These are phyloP conservation scores for Verticillium dahliae DNA, from an alignment of 2,329 filamentous ascomycete species.

Conservation along the genomic window DNA sequence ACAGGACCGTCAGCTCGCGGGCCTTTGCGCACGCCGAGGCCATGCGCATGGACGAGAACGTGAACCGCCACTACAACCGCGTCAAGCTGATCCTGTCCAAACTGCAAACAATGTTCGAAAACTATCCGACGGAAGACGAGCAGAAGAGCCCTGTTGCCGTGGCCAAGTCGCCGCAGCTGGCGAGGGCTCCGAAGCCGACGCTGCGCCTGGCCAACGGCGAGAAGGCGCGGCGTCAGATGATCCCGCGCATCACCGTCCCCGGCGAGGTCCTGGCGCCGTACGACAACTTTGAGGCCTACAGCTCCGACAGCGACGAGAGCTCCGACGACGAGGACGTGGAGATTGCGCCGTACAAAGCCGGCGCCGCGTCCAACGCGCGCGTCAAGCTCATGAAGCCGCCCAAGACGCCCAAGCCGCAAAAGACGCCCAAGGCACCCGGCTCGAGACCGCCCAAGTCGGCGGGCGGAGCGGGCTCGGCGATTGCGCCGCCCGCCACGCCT, in stretches of 20 bases:
- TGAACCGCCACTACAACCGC: conserved; percentile 55
- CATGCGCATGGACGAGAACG: conserved; percentile 55
- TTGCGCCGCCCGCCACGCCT: conserved; percentile 26
- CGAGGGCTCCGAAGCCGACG: conserved; percentile 39
- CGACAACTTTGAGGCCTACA: conserved; percentile 55
- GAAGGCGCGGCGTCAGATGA: conserved; percentile 36
- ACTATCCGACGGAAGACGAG: conserved; percentile 47
- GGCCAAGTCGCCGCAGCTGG: conserved; percentile 47
- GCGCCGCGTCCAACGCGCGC: conserved; percentile 27
- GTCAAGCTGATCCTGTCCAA: conserved; percentile 53
- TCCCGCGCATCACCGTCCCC: conserved; percentile 57
- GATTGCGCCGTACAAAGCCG: conserved; percentile 18
- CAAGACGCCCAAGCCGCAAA: conserved; percentile 33
- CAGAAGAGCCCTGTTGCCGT: conserved; percentile 42
- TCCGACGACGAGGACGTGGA: conserved; percentile 36
- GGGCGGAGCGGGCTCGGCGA: conserved; percentile 21
- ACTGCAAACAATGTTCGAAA: conserved; percentile 52
- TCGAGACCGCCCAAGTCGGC: conserved; percentile 16
- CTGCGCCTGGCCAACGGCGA: conserved; percentile 38
- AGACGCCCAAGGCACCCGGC: conserved; percentile 5
- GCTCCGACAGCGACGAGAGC: conserved; percentile 45
- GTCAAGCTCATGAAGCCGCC: conserved; percentile 42
- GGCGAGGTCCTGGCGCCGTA: conserved; percentile 61
- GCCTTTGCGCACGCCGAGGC: conserved; percentile 56
- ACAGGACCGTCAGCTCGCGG: conserved; percentile 47